Evolutionary conservation across 352 stramenopile genomes (phyloP), one percentile per base, ranked within the genome.

Genomic region (Blastocystis sp.): DNA sequence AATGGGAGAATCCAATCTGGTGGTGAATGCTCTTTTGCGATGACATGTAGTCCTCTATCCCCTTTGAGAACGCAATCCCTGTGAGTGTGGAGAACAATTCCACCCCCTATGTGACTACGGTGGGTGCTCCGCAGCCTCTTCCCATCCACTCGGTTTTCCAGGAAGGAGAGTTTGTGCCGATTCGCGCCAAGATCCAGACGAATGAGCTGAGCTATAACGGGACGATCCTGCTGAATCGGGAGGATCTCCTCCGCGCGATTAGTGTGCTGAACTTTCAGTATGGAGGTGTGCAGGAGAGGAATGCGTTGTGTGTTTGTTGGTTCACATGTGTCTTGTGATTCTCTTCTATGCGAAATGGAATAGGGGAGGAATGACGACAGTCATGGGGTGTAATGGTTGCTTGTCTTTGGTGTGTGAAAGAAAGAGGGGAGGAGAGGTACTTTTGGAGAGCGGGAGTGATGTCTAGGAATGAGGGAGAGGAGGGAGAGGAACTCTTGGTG

Each of bases 151-250:
- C 65, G 17, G 65, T 76, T 48, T 76, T 76, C 38, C 19, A n/a
- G 14, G 65, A 76, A 11, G n/a, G 11, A 0, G 65, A 76, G 10
- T 76, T 53, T 52, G 65, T 76, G 41, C 65, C 65, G 9, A 76
- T 76, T 52, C 65, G 65, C 9, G 65, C 11, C 4, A 76, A 76
- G 65, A 76, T 76, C 10, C 65, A 76, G 43, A 76, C 65, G 14
- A 76, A 5, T 5, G 65, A 76, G 43, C 11, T 76, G 23, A 53
- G 23, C 14, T 76, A 28, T 23, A 76, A 76, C n/a, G 65, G 65
- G 14, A 76, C 65, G 65, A 19, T 76, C 11, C n/a, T 76, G 10
- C 43, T 76, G 65, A 76, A 76, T 52, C 65, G 65, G 9, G 65
- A 76, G 5, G 65, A 76, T 38, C 19, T 76, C 14, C 52, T 17